Percentiles rank a stretch among this genome's conserved stretches.
Conservation (phyloP, 2,329 filamentous ascomycete species). For the Verticillium klebahnii region DNA sequence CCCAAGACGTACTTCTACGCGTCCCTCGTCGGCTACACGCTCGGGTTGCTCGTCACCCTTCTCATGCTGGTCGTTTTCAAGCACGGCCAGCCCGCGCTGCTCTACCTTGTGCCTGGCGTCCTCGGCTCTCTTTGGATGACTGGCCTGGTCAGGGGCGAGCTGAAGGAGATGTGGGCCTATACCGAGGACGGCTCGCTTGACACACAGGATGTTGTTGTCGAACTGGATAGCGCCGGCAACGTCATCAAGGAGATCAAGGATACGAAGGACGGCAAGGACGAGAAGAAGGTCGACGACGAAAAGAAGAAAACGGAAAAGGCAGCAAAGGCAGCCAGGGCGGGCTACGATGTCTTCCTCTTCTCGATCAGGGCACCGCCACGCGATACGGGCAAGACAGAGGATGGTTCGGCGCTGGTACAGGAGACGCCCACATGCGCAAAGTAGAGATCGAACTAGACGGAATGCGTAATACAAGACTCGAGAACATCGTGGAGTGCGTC, state of each 20-base stretch:
- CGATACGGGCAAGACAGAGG: not conserved
- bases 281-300: slow-evolving; percentile 19
- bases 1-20: slow-evolving; percentile 83
- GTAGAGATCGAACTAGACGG: not conserved
- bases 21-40: slow-evolving; percentile 68
- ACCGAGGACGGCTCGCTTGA: slow-evolving; percentile 66
- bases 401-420: not conserved
- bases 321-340: slow-evolving; percentile 7
- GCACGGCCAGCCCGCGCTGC: slow-evolving; percentile 81
- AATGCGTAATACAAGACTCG: not conserved
- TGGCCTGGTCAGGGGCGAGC: slow-evolving; percentile 65
- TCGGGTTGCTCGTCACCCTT: slow-evolving; percentile 74
- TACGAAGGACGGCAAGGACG: slow-evolving; percentile 26
- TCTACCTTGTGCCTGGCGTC: slow-evolving; percentile 89
- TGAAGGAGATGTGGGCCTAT: slow-evolving; percentile 74
- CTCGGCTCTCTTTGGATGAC: slow-evolving; percentile 71
- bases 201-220: slow-evolving; percentile 48
- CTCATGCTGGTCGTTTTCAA: slow-evolving; percentile 71
- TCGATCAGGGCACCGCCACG: slow-evolving; percentile 11
- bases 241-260: slow-evolving; percentile 32
- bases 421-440: not conserved
- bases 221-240: slow-evolving; percentile 45
- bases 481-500: no score
- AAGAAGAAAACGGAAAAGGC: slow-evolving; percentile 13
- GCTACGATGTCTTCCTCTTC: slow-evolving; percentile 20